Base-by-base conservation (phyloP, 768 basidiomycete genomes). In the Lactarius indigo region DNA sequence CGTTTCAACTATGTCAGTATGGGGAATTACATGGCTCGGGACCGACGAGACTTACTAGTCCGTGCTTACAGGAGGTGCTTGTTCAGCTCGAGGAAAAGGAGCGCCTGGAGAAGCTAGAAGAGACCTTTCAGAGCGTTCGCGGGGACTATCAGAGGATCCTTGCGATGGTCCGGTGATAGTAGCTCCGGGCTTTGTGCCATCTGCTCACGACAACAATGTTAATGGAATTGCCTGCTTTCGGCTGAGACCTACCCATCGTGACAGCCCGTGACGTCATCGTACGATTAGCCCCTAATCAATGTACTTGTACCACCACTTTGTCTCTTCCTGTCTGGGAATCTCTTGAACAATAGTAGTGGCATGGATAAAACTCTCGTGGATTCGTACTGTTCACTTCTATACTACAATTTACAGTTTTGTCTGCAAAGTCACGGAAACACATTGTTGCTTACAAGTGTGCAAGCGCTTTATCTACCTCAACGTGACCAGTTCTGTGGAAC, bases 1-100 rank as follows among this genome's bases (percentile, higher is more conserved):
- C 84, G 94, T 26, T 98, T 98, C 78, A 99, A 98, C 78, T 97
- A 89, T 75, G 94, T 95, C 72, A 73, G 91, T 82, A 26, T 15
- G 13, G 12, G n/a, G 2, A 23, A 15, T 57, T 13, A 3, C 47
- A 15, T 44, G 15, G 12, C 12, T 39, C 37, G 23, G 37, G 13
- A 2, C 39, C 39, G 64, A 50, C 26, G 4, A 39, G 17, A 35
- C 33, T 33, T n/a, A 31, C 58, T 70, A 15, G 59, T 42, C 26
- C 30, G 23, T 50, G 13, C 42, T n/a, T 63, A 26, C 73, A 96
- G 94, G 94, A 96, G 81, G 84, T 91, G 60, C 83, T 99, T 55
- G 87, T 86, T 61, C 95, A 96, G 73, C 79, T 98, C 65, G 92
- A 96, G 65, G 89, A 91, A 69, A 82, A 89, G 62, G 96, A 98